phyloP scores from a whole-genome alignment of 1,284 basidiomycete genomes.

The Chiua sp. region DNA sequence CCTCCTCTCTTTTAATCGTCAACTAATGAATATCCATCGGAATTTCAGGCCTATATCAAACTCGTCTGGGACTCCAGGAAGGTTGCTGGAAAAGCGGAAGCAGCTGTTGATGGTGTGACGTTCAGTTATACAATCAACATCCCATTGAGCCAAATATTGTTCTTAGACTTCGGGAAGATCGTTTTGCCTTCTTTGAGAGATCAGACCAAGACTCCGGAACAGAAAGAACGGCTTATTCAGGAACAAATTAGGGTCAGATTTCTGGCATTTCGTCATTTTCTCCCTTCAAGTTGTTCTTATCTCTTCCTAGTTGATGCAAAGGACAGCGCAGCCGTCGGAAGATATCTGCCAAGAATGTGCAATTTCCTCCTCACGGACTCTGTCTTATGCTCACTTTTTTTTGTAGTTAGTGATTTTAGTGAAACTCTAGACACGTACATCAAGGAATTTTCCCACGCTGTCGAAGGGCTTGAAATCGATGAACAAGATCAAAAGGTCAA shows the following conservation, averaged over 20 bases:
- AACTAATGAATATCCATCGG: background rate
- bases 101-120: slow-evolving; percentile 21
- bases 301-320: slow-evolving; percentile 13
- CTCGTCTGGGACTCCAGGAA: slow-evolving; percentile 29
- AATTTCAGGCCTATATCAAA: slow-evolving; percentile 14
- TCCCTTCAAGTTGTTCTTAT: slow-evolving; percentile 3
- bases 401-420: slow-evolving; percentile 21
- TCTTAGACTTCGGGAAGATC: slow-evolving; percentile 22
- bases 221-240: slow-evolving; percentile 22
- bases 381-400: background rate
- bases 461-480: slow-evolving; percentile 10
- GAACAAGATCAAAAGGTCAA: slow-evolving; percentile 13
- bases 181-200: slow-evolving; percentile 21
- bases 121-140: background rate
- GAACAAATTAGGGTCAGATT: slow-evolving; percentile 18
- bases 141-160: background rate
- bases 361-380: background rate
- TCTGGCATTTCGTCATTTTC: background rate
- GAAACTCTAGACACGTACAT: slow-evolving; percentile 23
- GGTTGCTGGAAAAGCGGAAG: slow-evolving; percentile 26
- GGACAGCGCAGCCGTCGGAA: slow-evolving; percentile 22
- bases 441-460: slow-evolving; percentile 14
- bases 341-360: slow-evolving; percentile 25
- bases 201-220: background rate
- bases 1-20: background rate